These are phyloP conservation scores for Alternaria incomplexa DNA, from an alignment of 2,329 filamentous ascomycete genomes.

Conservation along the genomic window DNA sequence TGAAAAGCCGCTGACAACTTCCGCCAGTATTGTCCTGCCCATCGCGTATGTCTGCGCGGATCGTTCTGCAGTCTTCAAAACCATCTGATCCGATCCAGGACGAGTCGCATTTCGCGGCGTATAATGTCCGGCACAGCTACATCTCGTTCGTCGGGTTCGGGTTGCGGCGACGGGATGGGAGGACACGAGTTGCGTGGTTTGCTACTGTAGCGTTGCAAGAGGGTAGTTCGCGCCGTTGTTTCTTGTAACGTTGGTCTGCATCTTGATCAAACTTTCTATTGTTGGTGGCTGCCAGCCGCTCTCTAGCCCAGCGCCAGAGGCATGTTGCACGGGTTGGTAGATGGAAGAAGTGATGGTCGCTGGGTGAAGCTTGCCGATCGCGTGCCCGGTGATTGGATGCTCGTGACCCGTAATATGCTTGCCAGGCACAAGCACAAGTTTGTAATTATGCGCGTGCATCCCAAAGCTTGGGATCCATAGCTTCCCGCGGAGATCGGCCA, in stretches of 20 bases:
- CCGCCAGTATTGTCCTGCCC: conserved; percentile 50
- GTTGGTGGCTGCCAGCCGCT: conserved; percentile 4
- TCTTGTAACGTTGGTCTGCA: conserved; percentile 2
- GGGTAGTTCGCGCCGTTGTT: conserved; percentile 19
- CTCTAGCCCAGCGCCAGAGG: conserved; percentile 23
- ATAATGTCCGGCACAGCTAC: conserved; percentile 23
- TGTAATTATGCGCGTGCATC: conserved; percentile 3
- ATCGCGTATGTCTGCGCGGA: conserved; percentile 42
- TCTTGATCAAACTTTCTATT: neutral
- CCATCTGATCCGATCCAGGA: conserved; percentile 47
- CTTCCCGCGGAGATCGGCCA: conserved; percentile 19
- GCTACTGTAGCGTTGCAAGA: conserved; percentile 11
- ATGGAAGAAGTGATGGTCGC: neutral
- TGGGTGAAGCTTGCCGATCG: conserved; percentile 7
- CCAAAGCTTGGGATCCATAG: conserved; percentile 16
- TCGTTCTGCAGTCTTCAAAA: conserved; percentile 48
- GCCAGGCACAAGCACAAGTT: conserved; percentile 8
- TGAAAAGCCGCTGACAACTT: conserved; percentile 49
- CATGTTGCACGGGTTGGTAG: conserved; percentile 17
- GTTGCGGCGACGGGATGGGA: neutral
- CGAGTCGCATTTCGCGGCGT: conserved; percentile 30
- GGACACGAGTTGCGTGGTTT: neutral
- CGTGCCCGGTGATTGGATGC: conserved; percentile 22
- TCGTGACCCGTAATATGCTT: conserved; percentile 16
- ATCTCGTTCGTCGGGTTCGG: conserved; percentile 12